Conservation (phyloP, 345 rosid genomes). For the Litchi chinensis region DNA sequence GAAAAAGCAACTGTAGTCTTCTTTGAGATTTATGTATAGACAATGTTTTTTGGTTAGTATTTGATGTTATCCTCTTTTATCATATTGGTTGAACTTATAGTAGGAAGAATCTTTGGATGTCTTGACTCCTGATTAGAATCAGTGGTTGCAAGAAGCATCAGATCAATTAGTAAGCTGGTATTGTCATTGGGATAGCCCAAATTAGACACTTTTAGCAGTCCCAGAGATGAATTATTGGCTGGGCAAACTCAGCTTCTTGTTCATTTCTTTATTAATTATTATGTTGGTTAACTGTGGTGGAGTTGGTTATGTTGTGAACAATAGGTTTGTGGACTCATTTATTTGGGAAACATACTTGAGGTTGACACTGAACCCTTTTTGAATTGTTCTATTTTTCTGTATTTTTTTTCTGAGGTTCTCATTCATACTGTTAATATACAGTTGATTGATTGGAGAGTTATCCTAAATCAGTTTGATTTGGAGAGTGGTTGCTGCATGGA, state of each 20-base stretch:
- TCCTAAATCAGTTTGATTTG: neutral
- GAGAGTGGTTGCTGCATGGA: neutral
- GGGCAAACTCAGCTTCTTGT: neutral
- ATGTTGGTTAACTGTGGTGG: neutral
- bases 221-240: neutral
- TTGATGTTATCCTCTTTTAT: neutral
- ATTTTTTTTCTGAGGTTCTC: neutral
- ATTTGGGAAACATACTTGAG: neutral
- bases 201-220: neutral
- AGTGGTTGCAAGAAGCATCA: neutral
- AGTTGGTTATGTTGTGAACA: neutral
- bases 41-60: neutral
- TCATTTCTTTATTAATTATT: no score
- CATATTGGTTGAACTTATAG: neutral
- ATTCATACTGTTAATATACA: neutral
- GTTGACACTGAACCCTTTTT: neutral
- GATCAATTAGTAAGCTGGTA: neutral
- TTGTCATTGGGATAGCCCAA: neutral
- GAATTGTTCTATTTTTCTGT: neutral
- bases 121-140: neutral
- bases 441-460: neutral
- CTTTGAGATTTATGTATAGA: neutral
- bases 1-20: neutral
- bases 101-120: neutral
- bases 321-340: neutral